Conservation (phyloP, 148 eudicot species). For the Vaccinium macrocarpon region DNA sequence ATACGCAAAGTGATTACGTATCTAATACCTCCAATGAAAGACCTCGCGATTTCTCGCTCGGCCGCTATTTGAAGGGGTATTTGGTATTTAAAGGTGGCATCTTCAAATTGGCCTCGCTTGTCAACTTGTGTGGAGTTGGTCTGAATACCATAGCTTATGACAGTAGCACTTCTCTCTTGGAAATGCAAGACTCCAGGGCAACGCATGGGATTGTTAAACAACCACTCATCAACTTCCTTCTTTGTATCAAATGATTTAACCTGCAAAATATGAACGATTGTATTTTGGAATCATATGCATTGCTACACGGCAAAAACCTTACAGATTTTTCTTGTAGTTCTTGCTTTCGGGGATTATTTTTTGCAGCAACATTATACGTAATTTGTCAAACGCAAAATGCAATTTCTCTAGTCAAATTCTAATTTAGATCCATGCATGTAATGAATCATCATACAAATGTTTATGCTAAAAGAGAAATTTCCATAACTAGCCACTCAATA, state of each 20-base stretch:
- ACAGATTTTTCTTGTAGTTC: too few relatives aligned
- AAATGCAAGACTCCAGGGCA: conserved; percentile 90
- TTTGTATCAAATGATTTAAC: conserved; percentile 54
- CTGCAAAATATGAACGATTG: conserved; percentile 30
- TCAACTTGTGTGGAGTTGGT: conserved; percentile 68
- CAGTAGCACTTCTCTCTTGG: conserved; percentile 46
- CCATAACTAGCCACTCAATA: too few relatives aligned
- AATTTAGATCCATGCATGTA: too few relatives aligned
- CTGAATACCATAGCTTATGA: conserved; percentile 83
- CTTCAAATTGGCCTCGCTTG: conserved; percentile 61
- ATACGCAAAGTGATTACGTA: not conserved
- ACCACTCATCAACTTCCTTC: conserved; percentile 76
- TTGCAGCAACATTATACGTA: too few relatives aligned
- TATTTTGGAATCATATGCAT: not conserved
- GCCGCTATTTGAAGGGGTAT: conserved; percentile 91
- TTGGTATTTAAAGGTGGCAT: conserved; percentile 84
- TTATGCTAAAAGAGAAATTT: too few relatives aligned
- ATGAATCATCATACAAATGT: too few relatives aligned
- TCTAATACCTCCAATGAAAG: conserved; percentile 60
- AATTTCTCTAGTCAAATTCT: too few relatives aligned
- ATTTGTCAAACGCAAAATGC: too few relatives aligned
- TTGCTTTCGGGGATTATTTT: too few relatives aligned
- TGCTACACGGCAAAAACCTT: not conserved
- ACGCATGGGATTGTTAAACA: conserved; percentile 63
- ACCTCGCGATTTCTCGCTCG: conserved; percentile 88